These are phyloP conservation scores for Eucommia ulmoides DNA, from an alignment of 257 asterid species.

Conservation along the genomic window DNA sequence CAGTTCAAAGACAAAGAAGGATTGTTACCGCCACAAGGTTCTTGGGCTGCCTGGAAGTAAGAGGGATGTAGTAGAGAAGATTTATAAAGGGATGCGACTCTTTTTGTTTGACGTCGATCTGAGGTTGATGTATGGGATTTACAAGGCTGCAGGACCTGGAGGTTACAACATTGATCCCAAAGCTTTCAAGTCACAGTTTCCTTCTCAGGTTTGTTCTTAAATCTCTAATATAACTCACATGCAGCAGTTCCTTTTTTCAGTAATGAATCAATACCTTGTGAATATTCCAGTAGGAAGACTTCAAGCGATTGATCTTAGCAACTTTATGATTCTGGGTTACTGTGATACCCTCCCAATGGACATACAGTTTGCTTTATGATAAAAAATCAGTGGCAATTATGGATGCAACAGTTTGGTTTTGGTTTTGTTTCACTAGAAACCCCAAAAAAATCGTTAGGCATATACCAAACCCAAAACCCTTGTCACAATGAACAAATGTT, in stretches of 20 bases:
- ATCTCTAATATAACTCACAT: not conserved
- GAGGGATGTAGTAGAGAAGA: constrained; percentile 52
- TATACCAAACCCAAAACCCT: no score
- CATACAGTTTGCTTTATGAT: no score
- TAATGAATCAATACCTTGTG: not conserved
- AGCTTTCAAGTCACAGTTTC: constrained; percentile 86
- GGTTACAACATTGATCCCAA: constrained; percentile 76
- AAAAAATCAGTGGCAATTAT: no score
- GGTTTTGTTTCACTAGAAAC: no score
- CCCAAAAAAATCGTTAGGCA: no score
- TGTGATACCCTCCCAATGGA: no score
- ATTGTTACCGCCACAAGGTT: constrained; percentile 64
- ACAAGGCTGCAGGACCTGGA: constrained; percentile 74
- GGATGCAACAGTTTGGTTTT: no score
- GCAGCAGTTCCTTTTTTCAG: not conserved
- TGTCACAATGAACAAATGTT: no score
- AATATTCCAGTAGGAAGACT: not conserved
- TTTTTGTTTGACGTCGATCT: constrained; percentile 65
- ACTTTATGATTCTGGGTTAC: not conserved
- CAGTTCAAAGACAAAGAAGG: constrained; percentile 73
- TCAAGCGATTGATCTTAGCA: not conserved
- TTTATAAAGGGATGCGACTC: constrained; percentile 81
- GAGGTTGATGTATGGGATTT: constrained; percentile 81
- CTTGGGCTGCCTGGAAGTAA: constrained; percentile 88
- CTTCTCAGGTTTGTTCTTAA: constrained; percentile 73